Evolutionary conservation across 1,284 basidiomycete genomes (phyloP), one percentile per base, ranked within the genome.

Genomic region (Sporisorium sorghi): DNA sequence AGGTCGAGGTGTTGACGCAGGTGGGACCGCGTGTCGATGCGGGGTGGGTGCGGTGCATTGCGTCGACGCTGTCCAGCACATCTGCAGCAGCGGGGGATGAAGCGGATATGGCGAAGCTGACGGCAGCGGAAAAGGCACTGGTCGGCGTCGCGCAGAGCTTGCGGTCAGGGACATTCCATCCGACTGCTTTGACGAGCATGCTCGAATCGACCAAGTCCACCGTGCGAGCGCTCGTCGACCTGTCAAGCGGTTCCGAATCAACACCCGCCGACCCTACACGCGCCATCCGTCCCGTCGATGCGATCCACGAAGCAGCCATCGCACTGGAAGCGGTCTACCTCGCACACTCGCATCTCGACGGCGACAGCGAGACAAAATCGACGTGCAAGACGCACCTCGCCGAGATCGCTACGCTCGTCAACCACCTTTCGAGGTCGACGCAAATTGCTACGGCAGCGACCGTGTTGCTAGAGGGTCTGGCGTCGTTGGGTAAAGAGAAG

Each of bases 361-460:
- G 47, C n/a, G 53, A 52, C 24, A 14, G 47, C 14, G 57, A 60
- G n/a, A 14, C 37, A 2, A 56, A 35, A 14, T n/a, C 66, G 14
- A 56, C 55, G 0, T 48, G 44, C 49, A 55, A 58, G 17, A 53
- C 72, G 14, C 72, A 74, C 26, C 50, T 74, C 5, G 62, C 62
- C 6, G 66, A 74, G 28, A 66, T 70, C 5, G 62, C 72, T 5
- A 74, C 59, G 10, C 56, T 74, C 0, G 48, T 66, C 52, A 57
- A 66, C 28, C 66, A 74, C 30, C 51, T 69, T 7, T 56, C 62
- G 19, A 59, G 56, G n/a, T 12, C 55, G 2, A 40, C 17, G n/a
- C 37, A 40, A n/a, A 40, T n/a, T 17, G 12, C 9, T n/a, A 12
- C 26, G 5, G 15, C 11, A n/a, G 24, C 54, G n/a, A 21, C 33